phyloP scores from a whole-genome alignment of 1,284 basidiomycete genomes.

The Exobasidium rhododendri region DNA sequence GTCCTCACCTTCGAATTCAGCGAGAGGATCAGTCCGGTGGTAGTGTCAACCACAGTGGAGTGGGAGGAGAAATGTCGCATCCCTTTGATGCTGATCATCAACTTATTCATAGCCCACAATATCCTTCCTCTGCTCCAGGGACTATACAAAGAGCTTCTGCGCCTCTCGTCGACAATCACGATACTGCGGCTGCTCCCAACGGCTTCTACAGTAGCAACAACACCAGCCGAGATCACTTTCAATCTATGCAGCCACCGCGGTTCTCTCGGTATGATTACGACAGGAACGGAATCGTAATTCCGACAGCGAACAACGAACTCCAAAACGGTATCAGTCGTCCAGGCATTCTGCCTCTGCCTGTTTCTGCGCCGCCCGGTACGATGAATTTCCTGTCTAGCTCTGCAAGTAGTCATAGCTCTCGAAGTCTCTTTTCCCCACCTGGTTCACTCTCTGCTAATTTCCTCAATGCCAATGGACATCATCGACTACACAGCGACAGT shows the following conservation, averaged over 20 bases:
- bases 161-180: neutral
- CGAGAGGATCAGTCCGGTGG: neutral
- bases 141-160: neutral
- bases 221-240: slow-evolving; percentile 6
- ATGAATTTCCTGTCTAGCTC: neutral
- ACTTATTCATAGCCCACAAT: neutral
- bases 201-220: neutral
- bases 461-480: slow-evolving; percentile 19
- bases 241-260: neutral
- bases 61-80: no score
- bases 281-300: neutral
- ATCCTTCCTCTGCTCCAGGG: neutral
- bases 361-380: neutral
- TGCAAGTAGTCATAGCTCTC: neutral
- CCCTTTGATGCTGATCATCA: neutral
- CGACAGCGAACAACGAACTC: neutral
- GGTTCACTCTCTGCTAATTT: slow-evolving; percentile 21
- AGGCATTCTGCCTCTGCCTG: neutral
- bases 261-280: slow-evolving; percentile 9
- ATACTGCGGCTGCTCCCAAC: neutral
- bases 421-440: slow-evolving; percentile 1
- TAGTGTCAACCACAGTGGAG: neutral
- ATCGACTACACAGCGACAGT: slow-evolving; percentile 33
- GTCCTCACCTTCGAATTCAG: neutral
- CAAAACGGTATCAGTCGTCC: neutral